Conservation (phyloP, 2,329 filamentous ascomycete species). For the Daldinia eschscholtzii region DNA sequence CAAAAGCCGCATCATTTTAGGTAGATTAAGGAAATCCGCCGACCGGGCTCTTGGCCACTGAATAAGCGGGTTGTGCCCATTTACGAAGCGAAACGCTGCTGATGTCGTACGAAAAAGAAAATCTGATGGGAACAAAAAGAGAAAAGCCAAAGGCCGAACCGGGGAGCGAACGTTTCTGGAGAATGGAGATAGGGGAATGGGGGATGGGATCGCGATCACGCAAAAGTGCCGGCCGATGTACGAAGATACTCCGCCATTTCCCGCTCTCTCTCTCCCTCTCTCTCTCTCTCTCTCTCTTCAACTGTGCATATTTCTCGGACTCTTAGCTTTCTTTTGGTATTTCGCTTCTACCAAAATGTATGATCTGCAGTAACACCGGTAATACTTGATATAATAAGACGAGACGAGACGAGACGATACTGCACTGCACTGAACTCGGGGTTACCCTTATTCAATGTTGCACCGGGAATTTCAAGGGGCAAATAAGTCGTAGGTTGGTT, state of each 20-base stretch:
- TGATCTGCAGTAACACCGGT: slow-evolving; percentile 28
- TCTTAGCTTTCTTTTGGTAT: slow-evolving; percentile 11
- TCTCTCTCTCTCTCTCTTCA: too few relatives aligned
- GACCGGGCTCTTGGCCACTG: slow-evolving; percentile 37
- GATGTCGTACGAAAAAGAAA: slow-evolving; percentile 18
- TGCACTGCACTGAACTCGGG: not conserved
- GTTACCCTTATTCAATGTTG: slow-evolving; percentile 14
- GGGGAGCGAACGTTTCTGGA: not conserved
- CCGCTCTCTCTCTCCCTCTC: slow-evolving; percentile 27
- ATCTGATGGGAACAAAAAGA: slow-evolving; percentile 11
- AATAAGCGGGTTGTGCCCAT: slow-evolving; percentile 17
- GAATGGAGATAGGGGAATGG: slow-evolving; percentile 25
- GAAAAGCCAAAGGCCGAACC: slow-evolving; percentile 1
- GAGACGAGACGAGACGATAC: slow-evolving; percentile 13
- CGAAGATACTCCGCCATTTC: slow-evolving; percentile 39
- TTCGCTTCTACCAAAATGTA: slow-evolving; percentile 28
- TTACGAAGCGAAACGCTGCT: slow-evolving; percentile 28
- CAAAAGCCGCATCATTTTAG: slow-evolving; percentile 14
- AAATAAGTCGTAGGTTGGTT: not conserved
- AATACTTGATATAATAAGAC: slow-evolving; percentile 29
- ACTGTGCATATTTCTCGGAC: not conserved
- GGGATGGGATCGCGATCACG: slow-evolving; percentile 20
- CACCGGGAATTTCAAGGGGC: not conserved
- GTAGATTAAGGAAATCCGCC: slow-evolving; percentile 22
- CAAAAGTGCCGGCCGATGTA: slow-evolving; percentile 31